Conservation (phyloP, 2,329 filamentous ascomycete species). For the Calonectria fujianensis region DNA sequence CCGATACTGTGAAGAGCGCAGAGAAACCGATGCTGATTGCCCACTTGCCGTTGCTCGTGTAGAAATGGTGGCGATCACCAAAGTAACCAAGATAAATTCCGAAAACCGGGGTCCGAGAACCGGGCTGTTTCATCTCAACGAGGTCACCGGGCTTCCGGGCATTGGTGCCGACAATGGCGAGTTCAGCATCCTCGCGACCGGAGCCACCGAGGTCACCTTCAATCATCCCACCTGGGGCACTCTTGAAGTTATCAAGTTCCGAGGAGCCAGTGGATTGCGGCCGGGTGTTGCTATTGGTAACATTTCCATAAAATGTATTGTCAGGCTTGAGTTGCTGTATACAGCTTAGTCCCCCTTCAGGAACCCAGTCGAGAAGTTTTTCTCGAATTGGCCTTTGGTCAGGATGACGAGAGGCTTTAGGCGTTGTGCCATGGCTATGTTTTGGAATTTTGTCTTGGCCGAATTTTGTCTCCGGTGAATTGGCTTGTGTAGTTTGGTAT, state of each 20-base stretch:
- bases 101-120: slow-evolving; percentile 68
- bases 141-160: slow-evolving; percentile 67
- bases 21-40: slow-evolving; percentile 64
- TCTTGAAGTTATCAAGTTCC: slow-evolving; percentile 56
- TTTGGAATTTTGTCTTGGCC: slow-evolving; percentile 46
- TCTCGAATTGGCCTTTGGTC: slow-evolving; percentile 49
- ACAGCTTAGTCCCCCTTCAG: slow-evolving; percentile 21
- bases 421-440: slow-evolving; percentile 29
- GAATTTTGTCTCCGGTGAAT: slow-evolving; percentile 33
- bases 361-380: slow-evolving; percentile 49
- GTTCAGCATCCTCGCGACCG: slow-evolving; percentile 55
- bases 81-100: slow-evolving; percentile 73
- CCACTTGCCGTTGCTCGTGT: slow-evolving; percentile 72
- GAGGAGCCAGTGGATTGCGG: slow-evolving; percentile 59
- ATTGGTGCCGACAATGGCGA: slow-evolving; percentile 52
- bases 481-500: slow-evolving; percentile 35
- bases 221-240: slow-evolving; percentile 49
- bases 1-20: slow-evolving; percentile 70
- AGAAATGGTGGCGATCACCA: slow-evolving; percentile 72
- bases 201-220: slow-evolving; percentile 50
- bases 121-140: slow-evolving; percentile 66
- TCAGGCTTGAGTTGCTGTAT: slow-evolving; percentile 48
- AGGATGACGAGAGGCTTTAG: neutral
- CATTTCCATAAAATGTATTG: slow-evolving; percentile 50
- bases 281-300: slow-evolving; percentile 58